A percentile compares a stretch with the other conserved stretches of the same genome.
Evolutionary conservation across 192 early-diverging fungal species (phyloP).

Genomic region (Coemansia sp.): DNA sequence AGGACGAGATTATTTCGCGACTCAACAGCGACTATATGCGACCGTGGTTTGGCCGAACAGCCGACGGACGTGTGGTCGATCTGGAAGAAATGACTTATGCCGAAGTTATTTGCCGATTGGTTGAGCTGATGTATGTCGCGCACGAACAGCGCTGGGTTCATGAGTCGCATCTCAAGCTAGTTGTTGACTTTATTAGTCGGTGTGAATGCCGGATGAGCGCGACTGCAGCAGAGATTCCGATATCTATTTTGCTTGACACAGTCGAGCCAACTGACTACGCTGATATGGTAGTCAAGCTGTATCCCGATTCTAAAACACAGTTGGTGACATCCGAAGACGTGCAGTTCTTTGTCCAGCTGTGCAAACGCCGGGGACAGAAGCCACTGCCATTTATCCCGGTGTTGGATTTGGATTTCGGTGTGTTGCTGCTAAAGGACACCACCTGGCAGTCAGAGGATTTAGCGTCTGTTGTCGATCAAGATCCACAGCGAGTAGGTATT

Average conservation of each 20-base stretch:
- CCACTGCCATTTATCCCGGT: conserved; percentile 88
- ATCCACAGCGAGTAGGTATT: conserved; percentile 80
- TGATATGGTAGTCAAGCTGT: conserved; percentile 7
- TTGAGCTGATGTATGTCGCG: conserved; percentile 74
- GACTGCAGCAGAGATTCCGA: background rate
- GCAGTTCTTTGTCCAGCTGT: conserved; percentile 30
- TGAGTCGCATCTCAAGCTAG: conserved; percentile 61
- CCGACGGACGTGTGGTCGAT: conserved; percentile 68
- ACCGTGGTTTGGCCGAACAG: conserved; percentile 90
- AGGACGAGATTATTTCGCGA: conserved; percentile 86
- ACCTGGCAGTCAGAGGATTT: conserved; percentile 88
- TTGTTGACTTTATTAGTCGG: conserved; percentile 77
- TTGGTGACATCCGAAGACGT: conserved; percentile 34
- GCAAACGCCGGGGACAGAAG: conserved; percentile 70
- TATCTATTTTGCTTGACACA: background rate
- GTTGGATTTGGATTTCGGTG: conserved; percentile 85
- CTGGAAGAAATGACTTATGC: conserved; percentile 92
- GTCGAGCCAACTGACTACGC: conserved; percentile 4
- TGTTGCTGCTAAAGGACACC: conserved; percentile 87
- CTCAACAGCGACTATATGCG: conserved; percentile 88
- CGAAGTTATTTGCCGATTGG: conserved; percentile 75
- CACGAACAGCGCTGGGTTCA: conserved; percentile 80
- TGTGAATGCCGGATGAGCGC: conserved; percentile 1
- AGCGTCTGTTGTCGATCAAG: conserved; percentile 77
- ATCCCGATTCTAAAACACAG: conserved; percentile 15